Conservation (phyloP, 352 stramenopile species). For the Pythium brachiatum region DNA sequence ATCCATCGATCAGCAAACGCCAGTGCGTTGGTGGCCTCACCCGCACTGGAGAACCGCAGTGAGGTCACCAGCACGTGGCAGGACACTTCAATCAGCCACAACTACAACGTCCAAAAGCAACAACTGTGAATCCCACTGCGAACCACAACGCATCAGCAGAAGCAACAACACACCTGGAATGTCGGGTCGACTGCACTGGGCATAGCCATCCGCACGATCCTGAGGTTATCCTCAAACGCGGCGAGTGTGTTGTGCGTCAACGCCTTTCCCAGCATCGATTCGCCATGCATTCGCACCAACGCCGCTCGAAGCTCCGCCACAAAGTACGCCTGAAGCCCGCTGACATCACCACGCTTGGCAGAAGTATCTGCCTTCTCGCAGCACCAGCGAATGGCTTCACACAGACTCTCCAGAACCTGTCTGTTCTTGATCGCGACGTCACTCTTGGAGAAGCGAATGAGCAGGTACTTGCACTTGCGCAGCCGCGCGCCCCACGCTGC, state of each 20-base stretch:
- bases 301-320: slow-evolving; percentile 43
- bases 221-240: slow-evolving; percentile 46
- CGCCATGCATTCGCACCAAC: slow-evolving; percentile 52
- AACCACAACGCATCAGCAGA: neutral
- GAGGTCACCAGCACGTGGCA: slow-evolving; percentile 55
- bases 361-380: neutral
- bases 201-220: slow-evolving; percentile 45
- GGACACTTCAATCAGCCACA: slow-evolving; percentile 65
- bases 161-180: slow-evolving; percentile 43
- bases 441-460: slow-evolving; percentile 44
- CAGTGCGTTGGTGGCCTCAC: slow-evolving; percentile 37
- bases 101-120: slow-evolving; percentile 25
- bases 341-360: neutral
- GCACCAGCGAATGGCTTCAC: slow-evolving; percentile 35
- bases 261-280: slow-evolving; percentile 29
- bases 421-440: slow-evolving; percentile 36
- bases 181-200: slow-evolving; percentile 40
- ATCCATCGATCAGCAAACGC: slow-evolving; percentile 38
- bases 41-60: slow-evolving; percentile 23
- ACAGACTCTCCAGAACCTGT: slow-evolving; percentile 44
- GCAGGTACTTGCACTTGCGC: slow-evolving; percentile 54
- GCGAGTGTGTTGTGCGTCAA: neutral
- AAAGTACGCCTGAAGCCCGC: slow-evolving; percentile 50
- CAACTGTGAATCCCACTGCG: too few species aligned
- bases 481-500: slow-evolving; percentile 38